Evolutionary conservation across 371 early-diverging fungal species (phyloP), one percentile per base, ranked within the genome.

Genomic region (Batkoa obscura): DNA sequence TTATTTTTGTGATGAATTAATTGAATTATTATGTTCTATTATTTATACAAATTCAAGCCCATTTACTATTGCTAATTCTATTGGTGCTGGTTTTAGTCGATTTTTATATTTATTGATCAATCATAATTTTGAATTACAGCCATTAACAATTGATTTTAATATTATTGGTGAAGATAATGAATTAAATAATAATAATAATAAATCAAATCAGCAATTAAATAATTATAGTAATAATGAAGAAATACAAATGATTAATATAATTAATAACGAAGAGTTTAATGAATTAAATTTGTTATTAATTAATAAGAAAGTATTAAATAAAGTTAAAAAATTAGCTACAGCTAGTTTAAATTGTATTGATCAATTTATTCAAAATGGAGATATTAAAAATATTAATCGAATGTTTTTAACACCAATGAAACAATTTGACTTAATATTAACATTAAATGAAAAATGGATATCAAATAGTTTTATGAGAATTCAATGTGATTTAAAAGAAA

Each of bases 101-200:
- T 79, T 80, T 1, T 62, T 94, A 60, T 68, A 69, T 37, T 62
- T 90, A 36, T 58, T 94, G 50, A 71, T 78, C 8, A 60, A 61
- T 2, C 88, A 83, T 80, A 76, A 80, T 59, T 90, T 84, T 82
- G 67, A 72, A 51, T 69, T 69, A 36, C 81, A 81, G 43, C 76
- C 88, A 4, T 64, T 91, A 51, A 71, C 84, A 31, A 84, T 89
- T 0, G 86, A 89, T 64, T 70, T 86, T 50, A 72, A 70, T 17
- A 80, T 78, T 45, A 64, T 76, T 64, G 68, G 23, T 23, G 23
- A 23, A 23, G 23, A 23, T 23, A 23, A 23, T 23, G 23, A 23
- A 23, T 23, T 23, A 23, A 23, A 23, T 23, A 23, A 23, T 23
- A 23, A 23, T 23, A 23, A 23, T 23, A 23, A 23, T 23, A 23